Evolutionary conservation across 2,329 filamentous ascomycete species (phyloP).

Genomic region (Alternaria consortialis): DNA sequence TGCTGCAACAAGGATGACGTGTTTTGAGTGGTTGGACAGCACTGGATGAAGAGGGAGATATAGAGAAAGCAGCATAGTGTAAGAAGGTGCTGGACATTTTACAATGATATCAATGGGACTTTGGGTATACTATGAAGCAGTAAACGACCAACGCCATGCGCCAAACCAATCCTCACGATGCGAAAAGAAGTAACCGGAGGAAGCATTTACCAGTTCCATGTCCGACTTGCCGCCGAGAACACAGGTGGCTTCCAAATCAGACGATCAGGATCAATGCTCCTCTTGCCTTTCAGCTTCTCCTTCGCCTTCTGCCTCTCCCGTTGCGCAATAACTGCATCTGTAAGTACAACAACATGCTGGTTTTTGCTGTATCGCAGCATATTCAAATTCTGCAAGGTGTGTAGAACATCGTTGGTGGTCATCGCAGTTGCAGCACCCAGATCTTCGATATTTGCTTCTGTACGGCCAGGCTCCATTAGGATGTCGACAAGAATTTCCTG

Average conservation of each 20-base stretch:
- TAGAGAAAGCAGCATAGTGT: not conserved
- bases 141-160: not conserved
- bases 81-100: not conserved
- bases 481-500: constrained; percentile 91
- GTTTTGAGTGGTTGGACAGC: not conserved
- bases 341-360: constrained; percentile 94
- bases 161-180: not conserved
- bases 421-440: constrained; percentile 83
- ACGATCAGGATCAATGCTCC: constrained; percentile 77
- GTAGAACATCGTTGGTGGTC: constrained; percentile 97
- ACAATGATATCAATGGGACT: not conserved
- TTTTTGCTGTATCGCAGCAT: constrained; percentile 97
- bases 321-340: constrained; percentile 78
- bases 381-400: constrained; percentile 90
- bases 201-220: constrained; percentile 84
- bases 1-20: not conserved
- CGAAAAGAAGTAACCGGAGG: not conserved
- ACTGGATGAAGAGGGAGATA: not conserved
- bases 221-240: constrained; percentile 87
- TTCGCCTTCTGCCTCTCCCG: constrained; percentile 78
- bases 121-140: constrained; percentile 2
- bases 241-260: constrained; percentile 97
- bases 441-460: constrained; percentile 84
- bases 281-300: constrained; percentile 78
- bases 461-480: constrained; percentile 69